phyloP scores from a whole-genome alignment of 345 rosid species.

The Linum usitatissimum region DNA sequence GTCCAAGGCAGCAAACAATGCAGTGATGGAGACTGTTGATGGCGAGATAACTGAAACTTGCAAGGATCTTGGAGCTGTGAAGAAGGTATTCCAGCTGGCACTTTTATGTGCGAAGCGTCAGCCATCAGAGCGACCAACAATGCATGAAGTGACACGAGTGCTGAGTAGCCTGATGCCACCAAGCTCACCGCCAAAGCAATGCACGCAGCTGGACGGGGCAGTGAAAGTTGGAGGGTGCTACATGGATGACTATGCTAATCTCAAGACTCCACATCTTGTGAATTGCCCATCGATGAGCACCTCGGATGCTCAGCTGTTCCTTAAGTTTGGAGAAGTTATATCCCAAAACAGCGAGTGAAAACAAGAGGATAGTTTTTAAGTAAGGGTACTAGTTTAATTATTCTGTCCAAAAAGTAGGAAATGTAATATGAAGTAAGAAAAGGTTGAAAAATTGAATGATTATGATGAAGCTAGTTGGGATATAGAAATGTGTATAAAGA shows the following conservation, averaged over 20 bases:
- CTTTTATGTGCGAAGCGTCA: slow-evolving; percentile 71
- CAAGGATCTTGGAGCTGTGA: slow-evolving; percentile 64
- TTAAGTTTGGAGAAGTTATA: slow-evolving; percentile 86
- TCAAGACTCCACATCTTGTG: slow-evolving; percentile 69
- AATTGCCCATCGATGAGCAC: slow-evolving; percentile 91
- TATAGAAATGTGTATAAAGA: neutral
- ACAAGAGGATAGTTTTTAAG: neutral
- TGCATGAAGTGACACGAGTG: slow-evolving; percentile 85
- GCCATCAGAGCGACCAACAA: slow-evolving; percentile 72
- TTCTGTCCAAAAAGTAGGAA: too few relatives aligned
- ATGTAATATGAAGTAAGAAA: neutral
- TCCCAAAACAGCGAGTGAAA: slow-evolving; percentile 56
- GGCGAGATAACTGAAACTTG: slow-evolving; percentile 65
- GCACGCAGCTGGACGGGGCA: slow-evolving; percentile 9
- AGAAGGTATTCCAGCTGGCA: slow-evolving; percentile 90
- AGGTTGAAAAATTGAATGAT: neutral
- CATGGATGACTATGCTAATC: slow-evolving; percentile 77
- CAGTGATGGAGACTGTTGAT: slow-evolving; percentile 79
- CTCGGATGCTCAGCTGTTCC: slow-evolving; percentile 86
- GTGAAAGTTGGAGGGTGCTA: slow-evolving; percentile 36
- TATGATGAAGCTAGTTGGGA: neutral
- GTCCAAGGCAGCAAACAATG: slow-evolving; percentile 75
- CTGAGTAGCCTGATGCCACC: slow-evolving; percentile 52
- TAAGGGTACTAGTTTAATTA: neutral
- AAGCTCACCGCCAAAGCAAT: slow-evolving; percentile 32